These are phyloP conservation scores for Hirsutella minnesotensis DNA, from an alignment of 2,329 filamentous ascomycete species.

Conservation along the genomic window DNA sequence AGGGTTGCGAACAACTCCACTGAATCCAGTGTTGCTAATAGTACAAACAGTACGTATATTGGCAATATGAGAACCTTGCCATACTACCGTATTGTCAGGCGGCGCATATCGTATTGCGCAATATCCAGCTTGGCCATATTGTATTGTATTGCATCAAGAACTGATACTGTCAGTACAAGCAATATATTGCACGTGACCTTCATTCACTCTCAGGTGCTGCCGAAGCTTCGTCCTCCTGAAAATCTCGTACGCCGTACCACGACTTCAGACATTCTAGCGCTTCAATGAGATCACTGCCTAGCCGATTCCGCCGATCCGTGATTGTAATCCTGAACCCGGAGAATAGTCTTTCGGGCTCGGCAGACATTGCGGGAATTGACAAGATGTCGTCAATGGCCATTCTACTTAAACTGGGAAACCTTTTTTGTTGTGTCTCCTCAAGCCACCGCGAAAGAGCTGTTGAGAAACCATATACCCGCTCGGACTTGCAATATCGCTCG, in stretches of 20 bases:
- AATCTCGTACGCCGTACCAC: conserved; percentile 2
- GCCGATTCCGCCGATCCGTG: conserved; percentile 3
- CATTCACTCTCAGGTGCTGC: too few relatives aligned
- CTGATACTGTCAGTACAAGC: too few relatives aligned
- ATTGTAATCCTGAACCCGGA: conserved; percentile 3
- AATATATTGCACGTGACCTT: too few relatives aligned
- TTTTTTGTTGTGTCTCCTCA: not conserved
- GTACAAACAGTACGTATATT: too few relatives aligned
- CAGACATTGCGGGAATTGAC: too few relatives aligned
- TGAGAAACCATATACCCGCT: not conserved
- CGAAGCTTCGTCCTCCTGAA: conserved; percentile 1
- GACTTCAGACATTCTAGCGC: conserved; percentile 4
- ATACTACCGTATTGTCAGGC: too few relatives aligned
- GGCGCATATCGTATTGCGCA: too few relatives aligned
- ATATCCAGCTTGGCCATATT: too few relatives aligned
- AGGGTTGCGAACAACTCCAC: too few relatives aligned
- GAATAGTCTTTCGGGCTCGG: conserved; percentile 6
- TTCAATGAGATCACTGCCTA: conserved; percentile 6
- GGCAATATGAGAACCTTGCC: too few relatives aligned
- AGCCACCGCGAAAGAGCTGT: not conserved
- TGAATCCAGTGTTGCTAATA: too few relatives aligned
- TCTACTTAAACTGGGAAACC: not conserved
- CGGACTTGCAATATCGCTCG: not conserved
- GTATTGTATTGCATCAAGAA: too few relatives aligned
- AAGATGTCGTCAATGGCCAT: not conserved